Evolutionary conservation across 2,329 filamentous ascomycete genomes (phyloP), one percentile per base, ranked within the genome.

Genomic region (Cordyceps cicadae): DNA sequence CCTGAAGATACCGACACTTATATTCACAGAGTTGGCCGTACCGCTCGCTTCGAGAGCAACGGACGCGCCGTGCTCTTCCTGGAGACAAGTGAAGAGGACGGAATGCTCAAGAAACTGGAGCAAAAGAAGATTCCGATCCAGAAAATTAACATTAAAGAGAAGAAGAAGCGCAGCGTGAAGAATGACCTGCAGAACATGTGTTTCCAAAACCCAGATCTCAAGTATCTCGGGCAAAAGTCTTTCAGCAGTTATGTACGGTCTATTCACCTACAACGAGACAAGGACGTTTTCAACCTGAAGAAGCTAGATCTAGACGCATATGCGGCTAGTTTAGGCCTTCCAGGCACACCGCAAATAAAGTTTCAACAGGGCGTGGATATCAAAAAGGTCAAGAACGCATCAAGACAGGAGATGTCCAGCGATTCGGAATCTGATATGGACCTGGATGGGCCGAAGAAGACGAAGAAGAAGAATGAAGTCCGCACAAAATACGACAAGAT

Each of bases 1-100:
- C 94, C 94, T 0, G 94, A 99, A 73, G 93, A 99, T 72, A 89
- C 90, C 4, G 94, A 97, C 69, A 99, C 94, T 0, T 99, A 99
- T 69, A 97, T 99, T 66, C 94, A 99, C 75, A 86, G 94, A 62
- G 93, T 97, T 5, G 94, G 94, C 1, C 85, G 94, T 34, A 97
- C 94, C 19, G 94, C 94, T n/a, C 85, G 93, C 24, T 97, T 95
- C 72, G 88, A 97, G 68, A 88, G 89, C 64, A 85, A 90, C 58
- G 94, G 94, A 8, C 86, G 88, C 45, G 93, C 94, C 1, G 90
- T 97, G 0, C 74, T 99, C 0, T 97, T 99, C 72, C 77, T 99
- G 0, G 91, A 96, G 60, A 93, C 94, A 0, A 94, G 86, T 66
- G 95, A 99, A 73, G 93, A 97, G 71, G 81, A 86, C 61, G 92